Evolutionary conservation across 2,329 filamentous ascomycete genomes (phyloP), one percentile per base, ranked within the genome.

Genomic region (Ophiostoma piceae): DNA sequence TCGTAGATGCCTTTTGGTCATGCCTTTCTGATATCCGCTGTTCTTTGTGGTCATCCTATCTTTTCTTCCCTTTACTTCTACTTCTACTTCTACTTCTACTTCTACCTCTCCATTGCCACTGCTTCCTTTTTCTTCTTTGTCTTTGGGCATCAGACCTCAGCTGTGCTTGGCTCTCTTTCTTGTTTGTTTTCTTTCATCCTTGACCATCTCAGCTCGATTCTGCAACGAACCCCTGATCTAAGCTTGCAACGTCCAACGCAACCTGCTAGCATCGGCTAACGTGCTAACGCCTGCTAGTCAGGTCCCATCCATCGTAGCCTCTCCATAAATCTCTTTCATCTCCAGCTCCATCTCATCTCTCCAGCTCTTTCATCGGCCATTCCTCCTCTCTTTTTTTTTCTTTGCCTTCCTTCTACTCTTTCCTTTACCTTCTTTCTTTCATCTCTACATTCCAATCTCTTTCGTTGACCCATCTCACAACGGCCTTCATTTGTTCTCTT

Each of bases 201-300:
- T 32, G 4, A 54, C 5, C 54, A 16, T 70, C 14, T 26, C 51
- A 26, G 22, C 51, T 29, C 22, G 51, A 57, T 57, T 57, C 51
- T 57, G n/a, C 51, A 57, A 57, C 51, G 51, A 26, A 57, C 51
- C 51, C 51, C 51, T 57, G 51, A 57, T 26, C 51, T 57, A 57
- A 57, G 22, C n/a, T 11, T 26, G 22, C 16, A 47, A 47, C 43
- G 41, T 47, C 41, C 43, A 47, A 19, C 51, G n/a, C 39, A 41
- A 41, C 39, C 12, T 1, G 39, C 12, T 41, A 14, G 39, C 39
- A 41, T 41, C 39, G 11, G 39, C 39, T 41, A 41, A 51, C 19
- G 16, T 51, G 16, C 47, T 51, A n/a, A 7, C 47, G 4, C 8
- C 47, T 51, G 16, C 16, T 26, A 22, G n/a, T 35, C 35, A 35